A percentile compares a stretch with the other conserved stretches of the same genome.
These are phyloP conservation scores for Calonectria pauciramosa DNA, from an alignment of 2,329 filamentous ascomycete species.

Conservation along the genomic window DNA sequence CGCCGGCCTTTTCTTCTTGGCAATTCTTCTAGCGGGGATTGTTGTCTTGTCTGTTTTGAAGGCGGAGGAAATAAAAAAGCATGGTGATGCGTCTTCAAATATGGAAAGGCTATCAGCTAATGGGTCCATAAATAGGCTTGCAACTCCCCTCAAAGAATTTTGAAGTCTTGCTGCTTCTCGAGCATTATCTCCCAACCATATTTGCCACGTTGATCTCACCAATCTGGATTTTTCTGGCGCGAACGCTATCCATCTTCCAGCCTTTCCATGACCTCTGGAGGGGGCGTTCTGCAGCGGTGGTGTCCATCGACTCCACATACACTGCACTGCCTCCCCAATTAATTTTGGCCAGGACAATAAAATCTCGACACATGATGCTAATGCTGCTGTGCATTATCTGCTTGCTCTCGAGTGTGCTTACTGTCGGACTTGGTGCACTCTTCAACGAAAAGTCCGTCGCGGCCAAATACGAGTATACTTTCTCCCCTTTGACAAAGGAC, in stretches of 20 bases:
- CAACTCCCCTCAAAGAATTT: slow-evolving; percentile 1
- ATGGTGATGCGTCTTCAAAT: background rate
- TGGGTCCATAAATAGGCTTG: background rate
- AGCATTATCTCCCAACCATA: slow-evolving; percentile 18
- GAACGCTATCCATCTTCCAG: slow-evolving; percentile 15
- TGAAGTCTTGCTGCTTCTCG: slow-evolving; percentile 1
- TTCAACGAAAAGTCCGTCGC: slow-evolving; percentile 1
- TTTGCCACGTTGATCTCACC: slow-evolving; percentile 11
- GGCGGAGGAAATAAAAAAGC: background rate
- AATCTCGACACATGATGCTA: background rate
- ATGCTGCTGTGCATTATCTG: background rate
- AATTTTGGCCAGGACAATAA: background rate
- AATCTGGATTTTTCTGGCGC: slow-evolving; percentile 13
- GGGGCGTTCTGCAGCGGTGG: background rate
- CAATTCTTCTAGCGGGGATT: background rate
- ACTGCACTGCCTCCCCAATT: slow-evolving; percentile 20
- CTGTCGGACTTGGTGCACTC: slow-evolving; percentile 7
- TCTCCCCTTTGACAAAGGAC: background rate
- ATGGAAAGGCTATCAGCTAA: background rate
- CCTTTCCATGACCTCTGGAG: slow-evolving; percentile 14
- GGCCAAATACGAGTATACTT: background rate
- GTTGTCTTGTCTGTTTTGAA: background rate
- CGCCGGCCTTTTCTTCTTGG: background rate
- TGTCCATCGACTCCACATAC: slow-evolving; percentile 5
- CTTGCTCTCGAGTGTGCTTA: background rate